These are phyloP conservation scores for Xylariaceae sp. DNA, from an alignment of 2,329 filamentous ascomycete species.

Conservation along the genomic window DNA sequence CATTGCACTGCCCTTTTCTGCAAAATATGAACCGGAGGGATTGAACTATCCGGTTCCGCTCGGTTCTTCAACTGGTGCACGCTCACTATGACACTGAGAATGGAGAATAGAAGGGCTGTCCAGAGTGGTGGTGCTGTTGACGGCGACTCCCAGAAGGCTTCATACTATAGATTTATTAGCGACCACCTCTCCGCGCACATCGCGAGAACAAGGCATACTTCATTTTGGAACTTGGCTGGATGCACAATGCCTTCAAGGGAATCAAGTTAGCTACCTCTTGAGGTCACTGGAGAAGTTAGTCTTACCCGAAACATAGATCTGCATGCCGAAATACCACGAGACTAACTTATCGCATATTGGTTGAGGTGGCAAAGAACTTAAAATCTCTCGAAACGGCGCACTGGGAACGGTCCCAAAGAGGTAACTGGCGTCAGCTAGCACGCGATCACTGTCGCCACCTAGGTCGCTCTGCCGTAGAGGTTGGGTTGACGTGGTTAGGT, in stretches of 20 bases:
- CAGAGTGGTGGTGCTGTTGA: conserved; percentile 44
- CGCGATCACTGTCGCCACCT: background rate
- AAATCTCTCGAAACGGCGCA: conserved; percentile 25
- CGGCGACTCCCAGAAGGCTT: conserved; percentile 46
- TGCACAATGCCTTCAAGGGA: conserved; percentile 34
- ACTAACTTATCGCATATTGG: conserved; percentile 42
- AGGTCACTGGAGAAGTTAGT: background rate
- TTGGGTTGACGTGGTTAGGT: conserved; percentile 31
- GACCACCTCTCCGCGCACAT: too few relatives aligned
- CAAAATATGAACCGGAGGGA: conserved; percentile 25
- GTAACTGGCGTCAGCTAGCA: conserved; percentile 18
- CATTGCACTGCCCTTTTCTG: conserved; percentile 34
- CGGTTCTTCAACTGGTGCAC: conserved; percentile 16
- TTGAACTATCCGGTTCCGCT: conserved; percentile 5
- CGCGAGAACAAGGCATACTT: conserved; percentile 31
- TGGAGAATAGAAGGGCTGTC: conserved; percentile 47
- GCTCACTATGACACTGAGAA: conserved; percentile 43
- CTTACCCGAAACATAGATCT: conserved; percentile 38
- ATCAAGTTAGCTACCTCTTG: background rate
- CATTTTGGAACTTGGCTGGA: conserved; percentile 39
- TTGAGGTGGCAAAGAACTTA: conserved; percentile 34
- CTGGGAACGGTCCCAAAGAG: conserved; percentile 6
- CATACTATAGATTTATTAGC: conserved; percentile 43
- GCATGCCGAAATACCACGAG: conserved; percentile 41
- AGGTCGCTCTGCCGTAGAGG: background rate